A percentile compares a stretch with the other conserved stretches of the same genome.
phyloP scores from a whole-genome alignment of 257 asterid species.

The Salvia hispanica region DNA sequence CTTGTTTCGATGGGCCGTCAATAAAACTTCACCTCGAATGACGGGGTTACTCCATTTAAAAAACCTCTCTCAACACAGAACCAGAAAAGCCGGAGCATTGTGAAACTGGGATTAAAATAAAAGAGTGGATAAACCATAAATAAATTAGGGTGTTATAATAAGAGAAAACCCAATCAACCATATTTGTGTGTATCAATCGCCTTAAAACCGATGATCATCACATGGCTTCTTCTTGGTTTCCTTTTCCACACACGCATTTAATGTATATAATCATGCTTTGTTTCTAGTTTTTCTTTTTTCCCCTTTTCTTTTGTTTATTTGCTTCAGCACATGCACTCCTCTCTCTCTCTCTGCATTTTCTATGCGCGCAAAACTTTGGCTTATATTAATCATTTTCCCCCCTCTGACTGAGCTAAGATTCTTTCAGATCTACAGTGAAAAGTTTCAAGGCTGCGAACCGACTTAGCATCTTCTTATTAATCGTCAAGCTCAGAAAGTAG shows the following conservation, averaged over 20 bases:
- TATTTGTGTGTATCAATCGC: constrained; percentile 39
- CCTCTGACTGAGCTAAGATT: constrained; percentile 48
- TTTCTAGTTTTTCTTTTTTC: constrained; percentile 1
- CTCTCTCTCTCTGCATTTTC: constrained; percentile 44
- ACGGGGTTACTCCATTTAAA: constrained; percentile 42
- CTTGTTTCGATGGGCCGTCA: constrained; percentile 33
- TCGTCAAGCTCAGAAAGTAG: constrained; percentile 25
- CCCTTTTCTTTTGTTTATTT: constrained; percentile 13
- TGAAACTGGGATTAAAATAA: background rate
- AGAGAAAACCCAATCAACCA: constrained; percentile 27
- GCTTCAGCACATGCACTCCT: constrained; percentile 55
- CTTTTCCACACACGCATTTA: constrained; percentile 21
- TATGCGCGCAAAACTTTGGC: constrained; percentile 43
- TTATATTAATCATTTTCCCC: constrained; percentile 28
- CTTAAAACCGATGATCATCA: constrained; percentile 24
- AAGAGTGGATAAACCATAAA: background rate
- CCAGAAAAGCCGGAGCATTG: background rate
- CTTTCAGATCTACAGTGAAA: constrained; percentile 51
- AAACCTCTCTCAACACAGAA: constrained; percentile 13
- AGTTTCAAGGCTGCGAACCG: constrained; percentile 30
- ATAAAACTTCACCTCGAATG: constrained; percentile 43
- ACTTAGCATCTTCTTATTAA: constrained; percentile 17
- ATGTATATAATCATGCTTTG: constrained; percentile 29
- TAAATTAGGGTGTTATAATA: no score
- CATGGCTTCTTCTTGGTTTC: constrained; percentile 38